These are phyloP conservation scores for Petasospora fabianii DNA, from an alignment of 1,139 yeast species.

Conservation along the genomic window DNA sequence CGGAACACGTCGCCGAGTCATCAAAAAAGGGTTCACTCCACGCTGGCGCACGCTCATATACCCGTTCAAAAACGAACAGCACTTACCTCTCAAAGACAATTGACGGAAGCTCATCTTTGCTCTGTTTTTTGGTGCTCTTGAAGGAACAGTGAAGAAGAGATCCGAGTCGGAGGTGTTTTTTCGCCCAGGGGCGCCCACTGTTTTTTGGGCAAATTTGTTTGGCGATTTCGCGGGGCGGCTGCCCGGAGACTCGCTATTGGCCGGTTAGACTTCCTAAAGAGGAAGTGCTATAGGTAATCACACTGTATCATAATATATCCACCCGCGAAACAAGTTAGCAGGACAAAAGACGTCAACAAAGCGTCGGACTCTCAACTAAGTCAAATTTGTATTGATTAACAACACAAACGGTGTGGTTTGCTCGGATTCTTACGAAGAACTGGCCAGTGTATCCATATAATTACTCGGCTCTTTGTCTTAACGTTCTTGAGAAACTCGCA, in stretches of 20 bases:
- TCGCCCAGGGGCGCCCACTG: background rate
- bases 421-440: too few relatives aligned
- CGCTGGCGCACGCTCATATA: background rate
- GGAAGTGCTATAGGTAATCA: too few relatives aligned
- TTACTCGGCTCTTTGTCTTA: too few relatives aligned
- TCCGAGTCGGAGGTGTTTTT: slow-evolving; percentile 4
- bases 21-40: background rate
- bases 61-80: background rate
- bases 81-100: slow-evolving; percentile 27
- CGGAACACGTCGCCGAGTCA: slow-evolving; percentile 3
- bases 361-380: too few relatives aligned
- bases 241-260: slow-evolving; percentile 4
- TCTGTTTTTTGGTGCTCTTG: background rate
- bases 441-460: too few relatives aligned
- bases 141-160: background rate
- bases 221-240: slow-evolving; percentile 4
- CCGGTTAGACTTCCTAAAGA: slow-evolving; percentile 6
- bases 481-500: too few relatives aligned
- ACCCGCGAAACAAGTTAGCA: too few relatives aligned
- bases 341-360: too few relatives aligned
- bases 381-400: too few relatives aligned
- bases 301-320: too few relatives aligned
- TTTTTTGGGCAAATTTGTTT: slow-evolving; percentile 9
- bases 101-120: slow-evolving; percentile 25
- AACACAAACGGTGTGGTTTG: too few relatives aligned